Evolutionary conservation across 306 rosid genomes (phyloP).

Genomic region (Geum urbanum): DNA sequence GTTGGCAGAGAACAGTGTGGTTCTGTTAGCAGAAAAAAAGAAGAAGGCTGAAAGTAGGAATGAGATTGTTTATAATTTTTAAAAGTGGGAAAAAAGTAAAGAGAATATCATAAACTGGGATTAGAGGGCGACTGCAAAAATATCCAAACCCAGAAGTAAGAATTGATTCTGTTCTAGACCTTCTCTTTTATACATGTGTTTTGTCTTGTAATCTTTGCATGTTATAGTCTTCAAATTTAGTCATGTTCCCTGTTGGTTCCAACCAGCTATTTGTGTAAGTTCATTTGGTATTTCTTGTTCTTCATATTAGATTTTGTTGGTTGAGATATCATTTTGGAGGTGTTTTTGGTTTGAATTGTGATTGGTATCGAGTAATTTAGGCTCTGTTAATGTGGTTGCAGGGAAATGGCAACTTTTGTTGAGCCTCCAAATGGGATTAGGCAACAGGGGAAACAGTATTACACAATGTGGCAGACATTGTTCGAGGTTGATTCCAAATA

Average conservation of each 20-base stretch:
- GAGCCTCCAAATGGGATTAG: constrained; percentile 58
- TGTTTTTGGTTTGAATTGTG: not conserved
- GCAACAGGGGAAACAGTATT: constrained; percentile 64
- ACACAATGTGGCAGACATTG: constrained; percentile 64
- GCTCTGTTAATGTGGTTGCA: constrained; percentile 24
- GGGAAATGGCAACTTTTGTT: constrained; percentile 63
- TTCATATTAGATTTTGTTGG: constrained; percentile 15
- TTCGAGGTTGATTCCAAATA: constrained; percentile 84
- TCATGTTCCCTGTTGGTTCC: constrained; percentile 9
- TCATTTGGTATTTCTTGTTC: constrained; percentile 15
- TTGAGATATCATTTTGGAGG: constrained; percentile 1
- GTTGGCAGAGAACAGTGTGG: constrained; percentile 17
- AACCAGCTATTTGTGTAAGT: constrained; percentile 14
- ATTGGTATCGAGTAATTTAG: constrained; percentile 19
- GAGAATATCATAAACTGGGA: constrained; percentile 22
- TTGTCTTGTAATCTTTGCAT: not conserved
- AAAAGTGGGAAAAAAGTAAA: constrained; percentile 5
- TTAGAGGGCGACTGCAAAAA: constrained; percentile 24
- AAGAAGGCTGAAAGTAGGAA: constrained; percentile 1
- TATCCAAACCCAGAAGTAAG: constrained; percentile 51
- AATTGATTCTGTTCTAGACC: constrained; percentile 52
- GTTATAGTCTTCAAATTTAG: not conserved
- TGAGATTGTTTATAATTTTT: constrained; percentile 12
- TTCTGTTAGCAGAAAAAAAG: not conserved
- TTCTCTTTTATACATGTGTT: constrained; percentile 10